Base-by-base conservation (phyloP, 2,329 filamentous ascomycete species). In the Kalmusia sp. region DNA sequence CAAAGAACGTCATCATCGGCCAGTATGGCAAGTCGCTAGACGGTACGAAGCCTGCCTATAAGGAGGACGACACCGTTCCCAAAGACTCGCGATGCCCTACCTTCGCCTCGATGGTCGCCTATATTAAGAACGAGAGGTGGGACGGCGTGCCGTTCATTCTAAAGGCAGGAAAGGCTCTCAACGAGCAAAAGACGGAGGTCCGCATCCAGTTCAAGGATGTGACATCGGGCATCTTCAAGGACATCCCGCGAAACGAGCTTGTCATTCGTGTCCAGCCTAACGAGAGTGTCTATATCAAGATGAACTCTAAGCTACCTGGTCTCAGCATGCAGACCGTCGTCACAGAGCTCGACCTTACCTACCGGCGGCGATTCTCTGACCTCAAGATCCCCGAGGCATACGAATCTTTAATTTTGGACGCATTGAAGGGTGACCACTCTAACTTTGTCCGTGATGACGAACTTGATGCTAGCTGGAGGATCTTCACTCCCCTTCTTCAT, bases 71-170 rank as follows among this genome's bases (percentile, higher is more conserved):
- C 73, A 98, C 95, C 17, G 95, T 99, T 25, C 95, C 95, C 54
- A 95, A 96, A 80, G 93, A 96, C 65, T 97, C 93, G 28, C 88
- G 96, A 68, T 99, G 95, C 84, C 93, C 95, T 24, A 99, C 95
- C 6, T 99, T 99, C 83, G 96, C 93, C 72, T 93, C 95, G 31
- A 87, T 99, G 78, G 93, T 96, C 30, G 93, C 92, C 30, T 96
- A 96, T 80, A 98, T 99, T 80, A 98, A 98, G 86, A 99, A 99
- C 77, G 95, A 99, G 86, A 85, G 95, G 67, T 99, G 95, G 95
- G 96, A 99, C 65, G 96, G 95, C 52, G 95, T 99, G 48, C 95
- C 95, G 46, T 99, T 99, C 83, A 99, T 99, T 78, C 85, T 99
- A 81, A 99, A 99, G 88, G 95, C 95, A 39, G 95, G 95, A 68